These are phyloP conservation scores for Umbelopsis isabellina DNA, from an alignment of 192 early-diverging fungal species.

Conservation along the genomic window DNA sequence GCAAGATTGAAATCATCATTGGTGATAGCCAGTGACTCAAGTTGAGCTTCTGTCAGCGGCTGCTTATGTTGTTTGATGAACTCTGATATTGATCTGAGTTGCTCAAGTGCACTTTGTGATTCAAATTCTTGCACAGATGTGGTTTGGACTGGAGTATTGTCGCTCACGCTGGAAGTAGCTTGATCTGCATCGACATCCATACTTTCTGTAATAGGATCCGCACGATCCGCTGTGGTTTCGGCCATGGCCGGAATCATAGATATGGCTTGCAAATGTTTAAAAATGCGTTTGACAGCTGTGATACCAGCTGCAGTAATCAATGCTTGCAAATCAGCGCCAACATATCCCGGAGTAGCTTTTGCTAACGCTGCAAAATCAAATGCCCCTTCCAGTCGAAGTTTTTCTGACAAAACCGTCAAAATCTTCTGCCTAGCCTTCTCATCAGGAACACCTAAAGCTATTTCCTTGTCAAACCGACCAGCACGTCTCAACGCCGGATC, in stretches of 20 bases:
- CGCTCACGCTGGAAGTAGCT: neutral
- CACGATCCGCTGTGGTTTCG: slow-evolving; percentile 17
- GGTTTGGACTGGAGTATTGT: slow-evolving; percentile 27
- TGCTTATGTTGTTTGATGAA: slow-evolving; percentile 75
- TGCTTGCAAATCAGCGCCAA: slow-evolving; percentile 95
- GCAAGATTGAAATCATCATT: slow-evolving; percentile 87
- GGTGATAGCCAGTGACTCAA: slow-evolving; percentile 82
- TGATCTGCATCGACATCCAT: slow-evolving; percentile 16
- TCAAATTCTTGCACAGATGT: slow-evolving; percentile 37
- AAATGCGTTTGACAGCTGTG: slow-evolving; percentile 87
- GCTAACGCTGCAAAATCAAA: slow-evolving; percentile 85
- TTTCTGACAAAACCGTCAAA: slow-evolving; percentile 73
- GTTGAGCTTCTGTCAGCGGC: slow-evolving; percentile 77
- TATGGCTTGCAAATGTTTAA: slow-evolving; percentile 45
- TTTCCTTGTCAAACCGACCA: slow-evolving; percentile 89
- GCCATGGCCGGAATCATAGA: slow-evolving; percentile 28
- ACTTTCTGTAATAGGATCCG: neutral
- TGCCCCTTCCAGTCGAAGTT: slow-evolving; percentile 78
- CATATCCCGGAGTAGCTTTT: slow-evolving; percentile 94
- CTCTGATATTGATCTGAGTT: slow-evolving; percentile 67
- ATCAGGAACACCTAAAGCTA: slow-evolving; percentile 89
- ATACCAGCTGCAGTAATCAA: slow-evolving; percentile 89
- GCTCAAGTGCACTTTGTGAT: slow-evolving; percentile 43
- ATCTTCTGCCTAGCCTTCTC: slow-evolving; percentile 84
- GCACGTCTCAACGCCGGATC: slow-evolving; percentile 83